These are phyloP conservation scores for Ambrosia hybrid DNA, from an alignment of 140 eudicot genomes.

Conservation along the genomic window DNA sequence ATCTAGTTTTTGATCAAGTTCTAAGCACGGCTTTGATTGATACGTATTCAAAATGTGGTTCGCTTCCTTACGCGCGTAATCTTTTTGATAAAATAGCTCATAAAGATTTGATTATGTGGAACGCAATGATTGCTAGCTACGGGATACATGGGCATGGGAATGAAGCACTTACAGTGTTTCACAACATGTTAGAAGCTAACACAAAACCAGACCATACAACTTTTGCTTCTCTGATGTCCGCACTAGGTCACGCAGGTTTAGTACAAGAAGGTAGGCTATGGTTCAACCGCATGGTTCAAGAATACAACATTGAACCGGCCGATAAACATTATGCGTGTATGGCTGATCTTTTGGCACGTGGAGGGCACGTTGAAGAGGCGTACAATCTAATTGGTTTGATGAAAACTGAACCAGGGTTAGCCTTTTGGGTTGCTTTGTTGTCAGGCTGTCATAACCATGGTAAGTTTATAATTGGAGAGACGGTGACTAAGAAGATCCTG, in stretches of 20 bases:
- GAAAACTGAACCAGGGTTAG: slow-evolving; percentile 57
- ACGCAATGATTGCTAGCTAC: slow-evolving; percentile 69
- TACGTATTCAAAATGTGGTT: slow-evolving; percentile 83
- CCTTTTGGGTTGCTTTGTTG: slow-evolving; percentile 72
- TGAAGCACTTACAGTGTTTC: slow-evolving; percentile 60
- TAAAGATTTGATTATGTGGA: slow-evolving; percentile 62
- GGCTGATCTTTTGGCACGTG: slow-evolving; percentile 90
- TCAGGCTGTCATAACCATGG: slow-evolving; percentile 75
- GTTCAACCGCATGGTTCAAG: slow-evolving; percentile 59
- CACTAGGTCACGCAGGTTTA: slow-evolving; percentile 80
- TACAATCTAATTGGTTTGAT: slow-evolving; percentile 39
- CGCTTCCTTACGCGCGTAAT: slow-evolving; percentile 49
- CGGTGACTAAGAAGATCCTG: slow-evolving; percentile 55
- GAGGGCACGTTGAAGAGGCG: slow-evolving; percentile 79
- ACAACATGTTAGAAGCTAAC: slow-evolving; percentile 49
- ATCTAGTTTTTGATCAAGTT: slow-evolving; percentile 35
- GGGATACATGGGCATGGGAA: slow-evolving; percentile 81
- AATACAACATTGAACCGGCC: slow-evolving; percentile 55
- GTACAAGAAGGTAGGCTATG: slow-evolving; percentile 69
- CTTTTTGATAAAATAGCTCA: slow-evolving; percentile 41
- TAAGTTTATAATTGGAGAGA: slow-evolving; percentile 52
- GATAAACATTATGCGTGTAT: slow-evolving; percentile 70
- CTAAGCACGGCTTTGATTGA: slow-evolving; percentile 63
- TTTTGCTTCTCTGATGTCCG: slow-evolving; percentile 77
- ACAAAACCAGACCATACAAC: slow-evolving; percentile 66